A percentile compares a stretch with the other conserved stretches of the same genome.
Conservation (phyloP, 106 monocot genomes). For the Dendrobium officinale region DNA sequence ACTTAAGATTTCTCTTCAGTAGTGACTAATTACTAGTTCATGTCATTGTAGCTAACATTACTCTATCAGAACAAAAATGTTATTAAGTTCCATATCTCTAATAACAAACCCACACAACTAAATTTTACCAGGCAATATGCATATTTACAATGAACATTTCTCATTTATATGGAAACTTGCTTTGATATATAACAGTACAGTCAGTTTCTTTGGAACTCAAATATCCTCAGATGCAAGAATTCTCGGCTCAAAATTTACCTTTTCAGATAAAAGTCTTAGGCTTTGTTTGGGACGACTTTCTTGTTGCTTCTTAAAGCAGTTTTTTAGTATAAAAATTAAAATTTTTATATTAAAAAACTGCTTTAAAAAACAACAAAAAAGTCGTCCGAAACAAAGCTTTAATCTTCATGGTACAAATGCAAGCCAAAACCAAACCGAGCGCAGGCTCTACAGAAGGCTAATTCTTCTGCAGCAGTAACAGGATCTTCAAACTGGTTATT, state of each 20-base stretch:
- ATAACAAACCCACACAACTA: background rate
- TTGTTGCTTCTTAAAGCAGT: too few species aligned
- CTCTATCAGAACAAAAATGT: too few species aligned
- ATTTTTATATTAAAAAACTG: too few species aligned
- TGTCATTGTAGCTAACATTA: too few species aligned
- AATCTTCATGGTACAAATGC: conserved; percentile 78
- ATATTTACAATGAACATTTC: background rate
- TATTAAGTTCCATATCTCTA: background rate
- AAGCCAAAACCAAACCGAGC: conserved; percentile 91
- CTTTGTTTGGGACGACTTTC: too few species aligned
- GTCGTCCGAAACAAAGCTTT: background rate
- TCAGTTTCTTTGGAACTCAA: background rate
- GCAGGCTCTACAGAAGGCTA: conserved; percentile 83
- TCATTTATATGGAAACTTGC: background rate
- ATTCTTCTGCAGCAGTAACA: conserved; percentile 71
- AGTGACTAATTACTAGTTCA: too few species aligned
- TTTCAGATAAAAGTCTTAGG: background rate
- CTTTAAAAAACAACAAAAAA: too few species aligned
- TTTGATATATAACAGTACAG: background rate
- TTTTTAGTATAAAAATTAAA: too few species aligned
- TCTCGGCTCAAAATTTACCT: background rate
- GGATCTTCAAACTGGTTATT: conserved; percentile 38
- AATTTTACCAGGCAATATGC: background rate
- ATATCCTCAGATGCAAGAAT: background rate
- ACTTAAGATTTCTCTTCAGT: too few species aligned